Percentiles rank a stretch among this genome's conserved stretches.
Evolutionary conservation across 2,329 filamentous ascomycete species (phyloP).

Genomic region (Ramularia collo-cygni): DNA sequence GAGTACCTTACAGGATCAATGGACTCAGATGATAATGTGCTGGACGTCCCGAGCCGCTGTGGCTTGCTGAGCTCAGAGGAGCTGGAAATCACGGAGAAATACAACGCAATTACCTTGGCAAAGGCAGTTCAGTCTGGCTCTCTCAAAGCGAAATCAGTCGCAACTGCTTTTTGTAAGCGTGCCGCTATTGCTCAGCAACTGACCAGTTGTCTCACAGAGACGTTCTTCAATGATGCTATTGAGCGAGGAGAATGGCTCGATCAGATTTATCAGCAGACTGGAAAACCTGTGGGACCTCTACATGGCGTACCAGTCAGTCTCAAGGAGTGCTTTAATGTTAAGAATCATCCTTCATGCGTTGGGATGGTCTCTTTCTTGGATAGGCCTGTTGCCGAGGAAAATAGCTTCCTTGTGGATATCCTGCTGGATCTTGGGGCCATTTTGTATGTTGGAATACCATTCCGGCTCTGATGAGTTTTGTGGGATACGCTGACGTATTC

Average conservation of each 20-base stretch:
- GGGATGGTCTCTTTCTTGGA: conserved; percentile 47
- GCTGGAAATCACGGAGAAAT: conserved; percentile 49
- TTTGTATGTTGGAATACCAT: too few relatives aligned
- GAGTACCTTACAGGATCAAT: conserved; percentile 2
- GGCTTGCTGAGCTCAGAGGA: conserved; percentile 47
- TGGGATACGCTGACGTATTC: too few relatives aligned
- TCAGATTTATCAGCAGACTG: conserved; percentile 14
- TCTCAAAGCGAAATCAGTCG: conserved; percentile 14
- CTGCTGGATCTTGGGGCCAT: conserved; percentile 40
- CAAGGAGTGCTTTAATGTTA: conserved; percentile 58
- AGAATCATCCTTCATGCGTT: conserved; percentile 51
- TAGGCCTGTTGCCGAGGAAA: conserved; percentile 21
- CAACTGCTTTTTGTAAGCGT: conserved; percentile 41
- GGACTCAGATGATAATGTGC: conserved; percentile 29
- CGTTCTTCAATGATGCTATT: conserved; percentile 38
- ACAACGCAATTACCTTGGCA: conserved; percentile 40
- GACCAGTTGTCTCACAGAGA: conserved; percentile 41
- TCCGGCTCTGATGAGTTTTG: too few relatives aligned
- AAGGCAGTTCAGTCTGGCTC: conserved; percentile 29
- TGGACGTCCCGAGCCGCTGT: conserved; percentile 46
- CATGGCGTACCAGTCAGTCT: conserved; percentile 49
- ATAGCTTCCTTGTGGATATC: conserved; percentile 33
- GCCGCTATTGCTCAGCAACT: conserved; percentile 43
- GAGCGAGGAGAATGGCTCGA: conserved; percentile 22
- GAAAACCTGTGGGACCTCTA: conserved; percentile 25